Evolutionary conservation across 2,329 filamentous ascomycete species (phyloP), one percentile per base, ranked within the genome.

Genomic region (Exutisphaerella laricina): DNA sequence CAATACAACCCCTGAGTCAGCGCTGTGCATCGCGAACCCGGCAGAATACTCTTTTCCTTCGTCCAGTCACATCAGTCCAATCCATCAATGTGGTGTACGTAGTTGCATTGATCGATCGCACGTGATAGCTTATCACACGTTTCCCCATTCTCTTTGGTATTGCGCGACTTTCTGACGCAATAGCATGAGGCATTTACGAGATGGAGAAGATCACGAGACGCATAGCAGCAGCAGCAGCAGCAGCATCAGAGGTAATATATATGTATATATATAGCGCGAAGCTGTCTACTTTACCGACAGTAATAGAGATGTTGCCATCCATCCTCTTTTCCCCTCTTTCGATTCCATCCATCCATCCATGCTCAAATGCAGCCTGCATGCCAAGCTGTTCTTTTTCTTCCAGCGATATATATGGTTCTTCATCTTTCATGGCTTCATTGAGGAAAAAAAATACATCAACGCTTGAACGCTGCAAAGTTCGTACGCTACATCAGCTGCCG

Each of bases 271-370:
- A 7, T 30, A 18, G 14, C 25, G 36, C 18, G 38, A 40, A 32
- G 29, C 28, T 30, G 26, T 22, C 12, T 32, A 23, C 23, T 40
- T 30, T 29, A n/a, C 8, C 13, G 28, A 20, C 28, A 32, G 18
- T 30, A n/a, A 30, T 13, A 32, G 21, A 32, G 38, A 40, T 40
- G 38, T 40, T 40, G 38, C 38, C 38, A 40, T 40, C n/a, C 38
- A 16, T 30, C 21, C 29, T 39, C 37, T 20, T 16, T 17, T 31
- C 37, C 31, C 16, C 16, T 21, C 4, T 22, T 18, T 20, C 12
- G n/a, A n/a, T n/a, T n/a, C n/a, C n/a, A n/a, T n/a, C n/a, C n/a
- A n/a, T n/a, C n/a, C n/a, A n/a, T n/a, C n/a, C n/a, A n/a, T n/a
- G 25, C n/a, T 23, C 21, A 39, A 30, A 20, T 39, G 12, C 17